Evolutionary conservation across 2,329 filamentous ascomycete genomes (phyloP), one percentile per base, ranked within the genome.

Genomic region (Pyrenochaeta sp.): DNA sequence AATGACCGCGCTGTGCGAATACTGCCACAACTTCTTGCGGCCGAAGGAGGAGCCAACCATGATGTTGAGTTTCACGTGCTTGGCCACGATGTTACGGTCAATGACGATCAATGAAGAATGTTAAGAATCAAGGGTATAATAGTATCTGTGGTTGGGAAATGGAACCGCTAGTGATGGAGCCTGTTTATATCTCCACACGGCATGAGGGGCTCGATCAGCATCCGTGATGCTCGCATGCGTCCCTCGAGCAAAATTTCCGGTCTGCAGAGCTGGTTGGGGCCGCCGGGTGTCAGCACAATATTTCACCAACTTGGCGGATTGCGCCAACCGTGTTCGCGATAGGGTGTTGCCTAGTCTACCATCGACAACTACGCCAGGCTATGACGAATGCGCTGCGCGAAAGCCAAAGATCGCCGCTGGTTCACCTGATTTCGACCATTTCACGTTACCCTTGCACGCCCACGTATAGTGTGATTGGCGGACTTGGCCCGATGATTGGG

Each of bases 1-100:
- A 2, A 57, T 52, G 9, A 49, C 48, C 10, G 30, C 27, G 39
- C 49, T 52, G 36, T 57, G 54, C 15, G 54, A 57, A 39, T 52
- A 52, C 32, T 57, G 49, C 54, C 54, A 57, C 15, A 57, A n/a
- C 28, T 24, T 50, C 19, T 52, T 49, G 37, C 39, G 49, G 24
- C 49, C 37, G 7, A 44, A 39, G 15, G 53, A 56, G 12, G 48
- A 49, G 24, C 42, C 32, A 28, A 32, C 37, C 50, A 57, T 57
- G 37, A 47, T 49, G 49, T 45, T n/a, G 15, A 37, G 15, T 7
- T 22, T 45, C 5, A 45, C 6, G 39, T 42, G 39, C 39, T 42
- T 22, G 4, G 3, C 39, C 22, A 42, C 36, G n/a, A 42, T 10
- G 39, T 22, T 42, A 19, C 5, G 12, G 15, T 39, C 7, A 39